Evolutionary conservation across 176 grass and related monocot species (phyloP).

Genomic region (Eleusine indica): DNA sequence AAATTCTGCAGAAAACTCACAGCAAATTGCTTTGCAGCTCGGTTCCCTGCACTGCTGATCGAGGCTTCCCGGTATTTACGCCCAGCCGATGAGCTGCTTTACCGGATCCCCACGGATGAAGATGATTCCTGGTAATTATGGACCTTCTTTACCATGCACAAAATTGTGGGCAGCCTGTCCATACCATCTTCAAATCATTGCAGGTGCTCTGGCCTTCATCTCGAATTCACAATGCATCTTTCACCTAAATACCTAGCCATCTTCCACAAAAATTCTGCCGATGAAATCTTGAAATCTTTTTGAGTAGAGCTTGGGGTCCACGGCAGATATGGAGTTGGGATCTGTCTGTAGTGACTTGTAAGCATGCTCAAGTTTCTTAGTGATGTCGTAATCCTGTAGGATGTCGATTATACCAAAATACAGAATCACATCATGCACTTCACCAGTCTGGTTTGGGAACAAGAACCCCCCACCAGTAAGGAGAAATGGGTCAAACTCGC

Average conservation of each 20-base stretch:
- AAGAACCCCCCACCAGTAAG: slow-evolving; percentile 60
- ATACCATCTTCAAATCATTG: slow-evolving; percentile 37
- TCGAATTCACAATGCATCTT: slow-evolving; percentile 15
- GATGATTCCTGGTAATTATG: slow-evolving; percentile 17
- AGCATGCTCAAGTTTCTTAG: slow-evolving; percentile 73
- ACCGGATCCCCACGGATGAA: slow-evolving; percentile 11
- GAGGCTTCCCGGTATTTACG: background rate
- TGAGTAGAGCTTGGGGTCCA: slow-evolving; percentile 91
- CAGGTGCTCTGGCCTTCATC: slow-evolving; percentile 28
- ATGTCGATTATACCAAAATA: slow-evolving; percentile 99
- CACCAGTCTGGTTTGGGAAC: slow-evolving; percentile 53
- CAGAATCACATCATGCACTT: slow-evolving; percentile 72
- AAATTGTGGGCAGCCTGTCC: slow-evolving; percentile 20
- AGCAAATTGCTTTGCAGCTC: slow-evolving; percentile 6
- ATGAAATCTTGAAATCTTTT: slow-evolving; percentile 98
- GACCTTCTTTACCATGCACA: slow-evolving; percentile 12
- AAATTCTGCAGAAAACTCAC: slow-evolving; percentile 10
- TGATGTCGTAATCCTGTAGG: slow-evolving; percentile 74
- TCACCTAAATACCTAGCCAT: slow-evolving; percentile 35
- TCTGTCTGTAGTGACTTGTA: slow-evolving; percentile 92
- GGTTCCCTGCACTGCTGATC: background rate
- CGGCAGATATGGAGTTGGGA: slow-evolving; percentile 87
- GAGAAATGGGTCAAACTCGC: slow-evolving; percentile 59
- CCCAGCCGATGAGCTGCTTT: background rate
- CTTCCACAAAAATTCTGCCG: slow-evolving; percentile 83